Evolutionary conservation across 768 basidiomycete genomes (phyloP).

Genomic region (Cyathus striatus): DNA sequence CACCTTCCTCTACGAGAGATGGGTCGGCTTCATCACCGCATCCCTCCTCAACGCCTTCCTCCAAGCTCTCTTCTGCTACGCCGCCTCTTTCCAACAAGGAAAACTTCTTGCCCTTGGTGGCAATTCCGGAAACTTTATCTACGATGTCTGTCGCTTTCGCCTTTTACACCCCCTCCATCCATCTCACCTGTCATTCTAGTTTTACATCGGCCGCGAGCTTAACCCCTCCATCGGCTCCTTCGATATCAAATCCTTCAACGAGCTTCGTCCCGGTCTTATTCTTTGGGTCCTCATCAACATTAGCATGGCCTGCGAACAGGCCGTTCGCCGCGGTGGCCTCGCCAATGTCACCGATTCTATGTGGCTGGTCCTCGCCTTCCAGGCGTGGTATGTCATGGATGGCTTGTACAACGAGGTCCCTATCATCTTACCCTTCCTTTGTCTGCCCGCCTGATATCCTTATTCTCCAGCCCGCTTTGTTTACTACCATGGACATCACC

Average conservation of each 20-base stretch:
- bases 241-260: slow-evolving; percentile 69
- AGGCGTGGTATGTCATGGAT: slow-evolving; percentile 83
- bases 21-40: slow-evolving; percentile 84
- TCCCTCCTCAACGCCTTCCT: slow-evolving; percentile 70
- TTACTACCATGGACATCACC: slow-evolving; percentile 97
- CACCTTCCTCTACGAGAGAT: slow-evolving; percentile 90
- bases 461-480: slow-evolving; percentile 62
- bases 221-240: slow-evolving; percentile 82
- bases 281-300: slow-evolving; percentile 90
- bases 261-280: slow-evolving; percentile 86
- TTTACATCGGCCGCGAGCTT: slow-evolving; percentile 90
- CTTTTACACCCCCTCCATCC: neutral
- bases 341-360: slow-evolving; percentile 78
- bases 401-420: slow-evolving; percentile 84
- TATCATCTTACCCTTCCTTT: slow-evolving; percentile 2
- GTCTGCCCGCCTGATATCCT: neutral
- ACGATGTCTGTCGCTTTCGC: slow-evolving; percentile 65
- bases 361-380: slow-evolving; percentile 84
- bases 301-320: slow-evolving; percentile 89
- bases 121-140: slow-evolving; percentile 81
- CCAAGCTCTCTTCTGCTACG: slow-evolving; percentile 72
- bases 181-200: slow-evolving; percentile 42
- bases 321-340: slow-evolving; percentile 69
- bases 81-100: slow-evolving; percentile 59
- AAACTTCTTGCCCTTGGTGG: slow-evolving; percentile 88